Percentiles rank a stretch among this genome's conserved stretches.
phyloP scores from a whole-genome alignment of 768 basidiomycete species.

The Suillus paluster region DNA sequence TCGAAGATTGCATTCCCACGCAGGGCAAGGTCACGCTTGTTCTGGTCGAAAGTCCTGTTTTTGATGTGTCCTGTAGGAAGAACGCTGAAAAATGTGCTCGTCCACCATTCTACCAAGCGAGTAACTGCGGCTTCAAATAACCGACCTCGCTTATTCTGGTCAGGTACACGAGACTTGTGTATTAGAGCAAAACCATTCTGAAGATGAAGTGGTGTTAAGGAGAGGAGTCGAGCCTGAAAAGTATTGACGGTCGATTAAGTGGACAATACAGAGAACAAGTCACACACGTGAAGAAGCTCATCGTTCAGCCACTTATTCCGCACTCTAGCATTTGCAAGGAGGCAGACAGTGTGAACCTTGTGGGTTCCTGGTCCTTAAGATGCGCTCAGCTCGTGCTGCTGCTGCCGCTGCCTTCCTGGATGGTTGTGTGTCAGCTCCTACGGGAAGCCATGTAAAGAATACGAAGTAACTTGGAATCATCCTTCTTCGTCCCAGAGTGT shows the following conservation, averaged over 20 bases:
- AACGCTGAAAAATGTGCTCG: conserved; percentile 67
- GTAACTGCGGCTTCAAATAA: conserved; percentile 84
- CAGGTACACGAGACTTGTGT: conserved; percentile 80
- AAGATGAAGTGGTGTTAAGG: conserved; percentile 77
- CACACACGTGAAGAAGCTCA: conserved; percentile 74
- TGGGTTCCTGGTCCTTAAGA: conserved; percentile 80
- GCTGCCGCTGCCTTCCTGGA: conserved; percentile 46
- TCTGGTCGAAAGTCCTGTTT: conserved; percentile 77
- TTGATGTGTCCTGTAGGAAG: conserved; percentile 67
- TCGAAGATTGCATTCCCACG: conserved; percentile 37
- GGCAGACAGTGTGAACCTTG: conserved; percentile 85
- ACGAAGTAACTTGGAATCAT: conserved; percentile 48
- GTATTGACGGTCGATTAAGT: conserved; percentile 14
- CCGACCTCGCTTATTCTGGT: conserved; percentile 78
- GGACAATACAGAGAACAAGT: not conserved
- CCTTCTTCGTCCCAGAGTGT: conserved; percentile 46
- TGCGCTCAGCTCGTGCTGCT: conserved; percentile 66
- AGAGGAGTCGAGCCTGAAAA: conserved; percentile 83
- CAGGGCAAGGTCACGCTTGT: conserved; percentile 47
- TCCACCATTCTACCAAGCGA: conserved; percentile 87
- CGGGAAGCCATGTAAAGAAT: not conserved
- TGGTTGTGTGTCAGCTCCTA: conserved; percentile 30
- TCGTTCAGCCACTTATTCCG: conserved; percentile 90
- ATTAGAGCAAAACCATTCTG: conserved; percentile 84
- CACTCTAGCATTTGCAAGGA: conserved; percentile 72